Conservation (phyloP, 2,329 filamentous ascomycete genomes). For the Diaporthe sp. region DNA sequence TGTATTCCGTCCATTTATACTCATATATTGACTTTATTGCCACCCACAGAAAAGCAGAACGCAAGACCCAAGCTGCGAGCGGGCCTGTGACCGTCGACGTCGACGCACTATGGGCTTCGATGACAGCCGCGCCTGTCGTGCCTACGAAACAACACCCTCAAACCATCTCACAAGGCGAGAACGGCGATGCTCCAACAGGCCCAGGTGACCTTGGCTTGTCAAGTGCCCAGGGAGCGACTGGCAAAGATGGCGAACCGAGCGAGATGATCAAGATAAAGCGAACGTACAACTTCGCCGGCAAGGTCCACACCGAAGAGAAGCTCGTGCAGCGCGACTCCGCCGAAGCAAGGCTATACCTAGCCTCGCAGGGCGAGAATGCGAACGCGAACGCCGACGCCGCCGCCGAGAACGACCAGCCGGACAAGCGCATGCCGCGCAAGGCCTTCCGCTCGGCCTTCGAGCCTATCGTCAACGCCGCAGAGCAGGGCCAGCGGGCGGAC, state of each 20-base stretch:
- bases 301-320: conserved; percentile 80
- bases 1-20: not conserved
- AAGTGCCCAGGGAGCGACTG: conserved; percentile 36
- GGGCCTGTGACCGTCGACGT: conserved; percentile 79
- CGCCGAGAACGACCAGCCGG: conserved; percentile 49
- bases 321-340: conserved; percentile 75
- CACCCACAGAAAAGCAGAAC: conserved; percentile 67
- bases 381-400: conserved; percentile 43
- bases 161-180: conserved; percentile 26
- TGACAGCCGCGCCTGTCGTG: conserved; percentile 64
- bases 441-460: conserved; percentile 76
- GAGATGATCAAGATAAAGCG: conserved; percentile 75
- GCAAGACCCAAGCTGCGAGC: conserved; percentile 63
- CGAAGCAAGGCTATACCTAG: conserved; percentile 75
- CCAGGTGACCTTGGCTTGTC: conserved; percentile 42
- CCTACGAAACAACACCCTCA: conserved; percentile 43
- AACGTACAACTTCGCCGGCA: conserved; percentile 82
- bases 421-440: conserved; percentile 64
- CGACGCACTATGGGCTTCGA: conserved; percentile 78
- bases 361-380: conserved; percentile 57
- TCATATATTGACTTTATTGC: conserved; percentile 30
- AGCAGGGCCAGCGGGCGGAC: conserved; percentile 63
- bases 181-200: conserved; percentile 37
- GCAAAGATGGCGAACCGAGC: conserved; percentile 46
- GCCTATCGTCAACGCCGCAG: conserved; percentile 61